phyloP scores from a whole-genome alignment of 225 moss, liverwort and hornwort species.

The Sphagnum contortum region DNA sequence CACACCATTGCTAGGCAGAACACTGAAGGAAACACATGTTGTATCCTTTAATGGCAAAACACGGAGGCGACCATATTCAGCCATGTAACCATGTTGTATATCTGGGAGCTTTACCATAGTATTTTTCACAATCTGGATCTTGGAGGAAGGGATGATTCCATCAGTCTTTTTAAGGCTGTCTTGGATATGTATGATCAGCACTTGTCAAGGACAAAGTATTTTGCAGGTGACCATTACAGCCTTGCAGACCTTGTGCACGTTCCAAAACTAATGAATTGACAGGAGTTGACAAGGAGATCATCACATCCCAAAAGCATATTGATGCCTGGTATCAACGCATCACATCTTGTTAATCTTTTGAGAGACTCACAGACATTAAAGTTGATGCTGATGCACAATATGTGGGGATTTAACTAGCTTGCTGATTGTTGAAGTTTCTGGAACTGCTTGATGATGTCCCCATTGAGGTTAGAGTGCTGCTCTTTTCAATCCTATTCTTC shows the following conservation, averaged over 20 bases:
- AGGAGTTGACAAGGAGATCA: constrained; percentile 6
- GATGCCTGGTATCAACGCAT: constrained; percentile 12
- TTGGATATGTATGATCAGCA: constrained; percentile 32
- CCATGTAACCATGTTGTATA: constrained; percentile 20
- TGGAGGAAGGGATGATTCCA: constrained; percentile 17
- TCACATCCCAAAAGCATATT: constrained; percentile 9
- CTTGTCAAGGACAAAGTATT: constrained; percentile 34
- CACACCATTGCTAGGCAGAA: constrained; percentile 31
- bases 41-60: constrained; percentile 58
- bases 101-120: constrained; percentile 21
- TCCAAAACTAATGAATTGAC: constrained; percentile 13
- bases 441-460: too few species aligned
- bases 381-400: too few species aligned
- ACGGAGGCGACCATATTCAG: constrained; percentile 43
- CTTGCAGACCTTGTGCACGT: constrained; percentile 32
- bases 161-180: constrained; percentile 19
- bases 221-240: constrained; percentile 51
- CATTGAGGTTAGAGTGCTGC: too few species aligned
- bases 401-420: too few species aligned
- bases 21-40: constrained; percentile 29
- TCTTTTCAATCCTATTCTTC: too few species aligned
- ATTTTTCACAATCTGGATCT: constrained; percentile 15
- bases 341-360: constrained; percentile 10
- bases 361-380: constrained; percentile 12
- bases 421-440: too few species aligned